phyloP scores from a whole-genome alignment of 2,329 filamentous ascomycete genomes.

The Aspergillus ustus region DNA sequence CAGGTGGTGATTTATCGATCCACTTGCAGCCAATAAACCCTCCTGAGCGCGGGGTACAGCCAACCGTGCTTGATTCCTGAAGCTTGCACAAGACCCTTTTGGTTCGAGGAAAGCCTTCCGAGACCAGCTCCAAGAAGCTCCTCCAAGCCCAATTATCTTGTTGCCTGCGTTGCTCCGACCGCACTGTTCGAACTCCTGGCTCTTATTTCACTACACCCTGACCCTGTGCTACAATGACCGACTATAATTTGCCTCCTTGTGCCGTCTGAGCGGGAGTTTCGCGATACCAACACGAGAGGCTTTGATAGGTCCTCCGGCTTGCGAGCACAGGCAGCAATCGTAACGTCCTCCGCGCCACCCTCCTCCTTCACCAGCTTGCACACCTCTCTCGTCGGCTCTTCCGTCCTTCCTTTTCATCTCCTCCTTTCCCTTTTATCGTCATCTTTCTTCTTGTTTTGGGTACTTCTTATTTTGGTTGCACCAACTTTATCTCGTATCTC shows the following conservation, averaged over 20 bases:
- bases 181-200: neutral
- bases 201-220: conserved; percentile 10
- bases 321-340: conserved; percentile 22
- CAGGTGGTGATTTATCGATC: conserved; percentile 10
- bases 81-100: conserved; percentile 2
- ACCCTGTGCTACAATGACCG: conserved; percentile 12
- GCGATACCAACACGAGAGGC: conserved; percentile 9
- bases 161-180: conserved; percentile 18
- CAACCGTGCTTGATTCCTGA: neutral
- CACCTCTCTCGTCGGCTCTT: neutral
- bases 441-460: neutral
- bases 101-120: conserved; percentile 2
- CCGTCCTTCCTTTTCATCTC: conserved; percentile 8
- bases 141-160: conserved; percentile 13
- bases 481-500: neutral
- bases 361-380: neutral
- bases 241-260: conserved; percentile 14
- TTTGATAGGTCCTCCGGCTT: conserved; percentile 11
- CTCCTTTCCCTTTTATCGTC: neutral
- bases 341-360: conserved; percentile 14
- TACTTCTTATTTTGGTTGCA: neutral
- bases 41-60: conserved; percentile 8
- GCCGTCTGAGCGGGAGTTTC: conserved; percentile 14
- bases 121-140: conserved; percentile 8
- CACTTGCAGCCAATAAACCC: conserved; percentile 7